Evolutionary conservation across 129 eudicot species (phyloP), one percentile per base, ranked within the genome.

Genomic region (Cynara cardunculus): DNA sequence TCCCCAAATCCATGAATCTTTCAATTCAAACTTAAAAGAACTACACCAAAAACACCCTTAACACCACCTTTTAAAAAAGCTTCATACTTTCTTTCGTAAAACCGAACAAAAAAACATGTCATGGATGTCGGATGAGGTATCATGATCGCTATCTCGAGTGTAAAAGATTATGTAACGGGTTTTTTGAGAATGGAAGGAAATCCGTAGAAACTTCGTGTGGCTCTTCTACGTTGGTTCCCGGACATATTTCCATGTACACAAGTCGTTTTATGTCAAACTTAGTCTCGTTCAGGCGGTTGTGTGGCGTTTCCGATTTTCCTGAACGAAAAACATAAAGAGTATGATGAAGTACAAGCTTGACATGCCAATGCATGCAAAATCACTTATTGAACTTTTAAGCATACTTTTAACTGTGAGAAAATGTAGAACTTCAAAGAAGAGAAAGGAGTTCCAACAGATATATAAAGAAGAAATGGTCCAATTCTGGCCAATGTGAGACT

Each of bases 271-370:
- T 59, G 69, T 25, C 78, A 71, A 83, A 27, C 84, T 87, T 83
- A 90, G 72, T 25, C 83, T 70, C 92, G 89, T 73, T 79, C 83
- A 10, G 94, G 88, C 14, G 97, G 89, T 75, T 74, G 82, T 82
- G 83, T 80, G 34, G 84, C 68, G 39, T 78, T 82, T 84, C 91
- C 84, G 5, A 87, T 77, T 88, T 86, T 85, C 91, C 98, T 93
- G 88, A 56, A 69, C 28, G 80, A 21, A 74, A 49, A 67, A 21
- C 25, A 30, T 70, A 53, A 69, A 71, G 37, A 24, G 41, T 67
- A 66, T 12, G 69, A 26, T 22, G 22, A 61, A 59, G 0, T 25
- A 62, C 72, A 25, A 46, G 78, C 37, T 72, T 25, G 34, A 71
- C 1, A 67, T 44, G 74, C 39, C 64, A 44, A 59, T 76, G 72